Evolutionary conservation across 1,284 basidiomycete genomes (phyloP).

Genomic region (Sporisorium graminicola): DNA sequence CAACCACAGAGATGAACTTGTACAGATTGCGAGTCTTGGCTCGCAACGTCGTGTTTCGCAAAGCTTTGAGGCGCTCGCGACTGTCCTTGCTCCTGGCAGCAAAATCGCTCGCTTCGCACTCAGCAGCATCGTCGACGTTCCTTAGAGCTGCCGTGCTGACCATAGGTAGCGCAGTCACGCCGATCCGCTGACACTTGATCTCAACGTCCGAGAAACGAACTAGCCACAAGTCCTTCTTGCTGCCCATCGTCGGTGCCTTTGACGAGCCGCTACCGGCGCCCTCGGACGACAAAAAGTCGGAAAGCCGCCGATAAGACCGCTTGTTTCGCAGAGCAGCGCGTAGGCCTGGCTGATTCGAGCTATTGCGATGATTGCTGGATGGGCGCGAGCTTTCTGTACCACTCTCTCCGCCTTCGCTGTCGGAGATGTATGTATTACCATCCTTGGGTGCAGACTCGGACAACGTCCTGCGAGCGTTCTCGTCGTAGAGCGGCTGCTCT

Average conservation of each 20-base stretch:
- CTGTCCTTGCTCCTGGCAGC: conserved; percentile 58
- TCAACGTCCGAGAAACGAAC: conserved; percentile 96
- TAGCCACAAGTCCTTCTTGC: conserved; percentile 86
- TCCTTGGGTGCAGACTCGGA: conserved; percentile 60
- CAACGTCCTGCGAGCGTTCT: conserved; percentile 57
- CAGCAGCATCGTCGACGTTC: conserved; percentile 4
- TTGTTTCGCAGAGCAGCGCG: conserved; percentile 57
- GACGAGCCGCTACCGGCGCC: conserved; percentile 17
- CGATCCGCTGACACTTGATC: conserved; percentile 87
- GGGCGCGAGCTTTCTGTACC: conserved; percentile 24
- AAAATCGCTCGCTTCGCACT: conserved; percentile 37
- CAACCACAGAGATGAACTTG: conserved; percentile 56
- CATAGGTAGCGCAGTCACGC: conserved; percentile 87
- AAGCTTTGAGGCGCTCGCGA: conserved; percentile 58
- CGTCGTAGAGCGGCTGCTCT: conserved; percentile 76
- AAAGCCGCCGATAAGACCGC: conserved; percentile 59
- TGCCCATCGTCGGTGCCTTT: conserved; percentile 66
- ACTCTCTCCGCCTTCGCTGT: conserved; percentile 40
- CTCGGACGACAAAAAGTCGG: conserved; percentile 54
- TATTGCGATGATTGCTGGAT: conserved; percentile 13
- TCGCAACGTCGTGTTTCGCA: conserved; percentile 58
- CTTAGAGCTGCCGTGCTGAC: conserved; percentile 74
- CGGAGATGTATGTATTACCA: conserved; percentile 17
- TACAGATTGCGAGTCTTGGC: conserved; percentile 64
- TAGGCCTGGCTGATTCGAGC: conserved; percentile 35